These are phyloP conservation scores for Balansia obtecta DNA, from an alignment of 2,329 filamentous ascomycete genomes.

Conservation along the genomic window DNA sequence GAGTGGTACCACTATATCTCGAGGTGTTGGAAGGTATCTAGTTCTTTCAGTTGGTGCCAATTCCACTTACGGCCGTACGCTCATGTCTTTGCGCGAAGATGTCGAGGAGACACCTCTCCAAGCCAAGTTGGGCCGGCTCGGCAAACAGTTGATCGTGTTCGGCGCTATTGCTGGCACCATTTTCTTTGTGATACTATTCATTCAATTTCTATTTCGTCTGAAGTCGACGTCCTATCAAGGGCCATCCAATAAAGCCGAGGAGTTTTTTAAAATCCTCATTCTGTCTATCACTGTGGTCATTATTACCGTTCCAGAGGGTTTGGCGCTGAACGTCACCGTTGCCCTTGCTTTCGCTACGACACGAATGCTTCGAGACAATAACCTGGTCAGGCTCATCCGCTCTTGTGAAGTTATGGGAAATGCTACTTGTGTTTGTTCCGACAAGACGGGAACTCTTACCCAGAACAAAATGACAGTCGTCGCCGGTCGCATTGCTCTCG, in stretches of 20 bases:
- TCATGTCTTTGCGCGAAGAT: constrained; percentile 67
- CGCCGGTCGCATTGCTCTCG: constrained; percentile 37
- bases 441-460: constrained; percentile 54
- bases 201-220: constrained; percentile 25
- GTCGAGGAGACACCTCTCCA: constrained; percentile 69
- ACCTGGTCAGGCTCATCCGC: constrained; percentile 44
- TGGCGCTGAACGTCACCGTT: constrained; percentile 48
- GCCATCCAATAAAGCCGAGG: constrained; percentile 38
- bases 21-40: constrained; percentile 64
- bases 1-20: constrained; percentile 64
- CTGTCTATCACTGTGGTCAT: constrained; percentile 46
- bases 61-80: constrained; percentile 63
- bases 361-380: constrained; percentile 51
- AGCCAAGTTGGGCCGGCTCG: constrained; percentile 63
- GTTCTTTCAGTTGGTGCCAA: constrained; percentile 64
- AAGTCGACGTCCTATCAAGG: constrained; percentile 22
- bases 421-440: constrained; percentile 50
- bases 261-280: constrained; percentile 46
- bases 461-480: constrained; percentile 52
- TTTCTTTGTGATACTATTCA: constrained; percentile 29
- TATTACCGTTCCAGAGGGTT: constrained; percentile 46
- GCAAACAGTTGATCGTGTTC: constrained; percentile 54
- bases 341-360: constrained; percentile 51
- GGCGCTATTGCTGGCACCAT: constrained; percentile 27
- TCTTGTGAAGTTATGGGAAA: constrained; percentile 55